Conservation (phyloP, 495 filamentous ascomycete genomes). For the Ascodesmis nigricans region DNA sequence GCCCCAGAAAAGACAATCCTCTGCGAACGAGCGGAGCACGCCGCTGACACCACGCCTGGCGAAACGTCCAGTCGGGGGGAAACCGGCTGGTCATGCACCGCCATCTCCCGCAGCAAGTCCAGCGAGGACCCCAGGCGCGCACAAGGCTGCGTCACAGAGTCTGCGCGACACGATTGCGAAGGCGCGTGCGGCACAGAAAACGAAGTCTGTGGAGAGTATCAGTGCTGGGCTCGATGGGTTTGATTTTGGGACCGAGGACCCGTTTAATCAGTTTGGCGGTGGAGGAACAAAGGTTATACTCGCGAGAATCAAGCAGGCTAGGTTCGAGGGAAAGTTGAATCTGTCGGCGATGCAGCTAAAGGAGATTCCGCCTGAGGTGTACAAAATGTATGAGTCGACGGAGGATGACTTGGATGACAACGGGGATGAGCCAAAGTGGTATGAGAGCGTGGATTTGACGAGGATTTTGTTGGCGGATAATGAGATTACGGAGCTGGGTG, state of each 20-base stretch:
- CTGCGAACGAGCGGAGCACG: constrained; percentile 7
- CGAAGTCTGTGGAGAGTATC: constrained; percentile 25
- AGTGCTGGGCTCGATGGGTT: constrained; percentile 30
- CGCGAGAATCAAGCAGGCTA: constrained; percentile 51
- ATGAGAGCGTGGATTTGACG: constrained; percentile 80
- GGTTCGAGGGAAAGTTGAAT: constrained; percentile 66
- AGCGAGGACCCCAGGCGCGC: constrained; percentile 23
- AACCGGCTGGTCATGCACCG: constrained; percentile 1
- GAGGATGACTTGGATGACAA: constrained; percentile 34
- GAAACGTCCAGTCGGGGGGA: constrained; percentile 6
- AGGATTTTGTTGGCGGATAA: constrained; percentile 82
- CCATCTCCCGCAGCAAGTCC: constrained; percentile 11
- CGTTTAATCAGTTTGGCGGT: constrained; percentile 40
- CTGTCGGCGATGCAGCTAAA: constrained; percentile 67
- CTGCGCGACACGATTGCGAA: constrained; percentile 81
- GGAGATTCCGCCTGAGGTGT: constrained; percentile 59
- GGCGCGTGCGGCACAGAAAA: constrained; percentile 53
- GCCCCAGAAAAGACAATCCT: constrained; percentile 10
- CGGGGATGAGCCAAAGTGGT: constrained; percentile 46
- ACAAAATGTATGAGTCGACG: constrained; percentile 54
- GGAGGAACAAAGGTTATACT: constrained; percentile 39
- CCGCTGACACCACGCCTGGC: constrained; percentile 8
- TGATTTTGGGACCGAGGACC: constrained; percentile 36
- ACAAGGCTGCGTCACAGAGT: constrained; percentile 38
- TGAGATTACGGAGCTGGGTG: constrained; percentile 51